Conservation (phyloP, 768 basidiomycete species). For the Gloeophyllum trabeum region DNA sequence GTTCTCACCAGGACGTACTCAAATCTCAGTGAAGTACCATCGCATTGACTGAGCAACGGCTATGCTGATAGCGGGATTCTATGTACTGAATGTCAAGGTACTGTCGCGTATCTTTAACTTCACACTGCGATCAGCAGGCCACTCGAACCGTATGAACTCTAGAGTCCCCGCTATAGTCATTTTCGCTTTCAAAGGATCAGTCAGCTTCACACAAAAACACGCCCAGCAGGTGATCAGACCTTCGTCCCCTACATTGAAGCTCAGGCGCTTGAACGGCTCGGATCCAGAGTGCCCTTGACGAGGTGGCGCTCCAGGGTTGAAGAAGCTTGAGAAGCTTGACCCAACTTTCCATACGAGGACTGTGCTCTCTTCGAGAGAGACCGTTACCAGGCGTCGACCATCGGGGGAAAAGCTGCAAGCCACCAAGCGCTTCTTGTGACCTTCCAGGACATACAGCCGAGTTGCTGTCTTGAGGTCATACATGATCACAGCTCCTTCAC, state of each 20-base stretch:
- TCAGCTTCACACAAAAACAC: neutral
- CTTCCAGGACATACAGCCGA: conserved; percentile 88
- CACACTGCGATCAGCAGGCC: conserved; percentile 77
- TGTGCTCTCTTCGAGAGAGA: conserved; percentile 75
- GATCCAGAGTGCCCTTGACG: conserved; percentile 77
- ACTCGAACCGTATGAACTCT: conserved; percentile 70
- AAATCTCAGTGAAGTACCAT: no score
- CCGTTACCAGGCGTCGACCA: conserved; percentile 77
- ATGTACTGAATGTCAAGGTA: conserved; percentile 80
- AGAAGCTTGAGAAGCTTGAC: conserved; percentile 77
- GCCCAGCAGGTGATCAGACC: conserved; percentile 48
- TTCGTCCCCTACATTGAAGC: conserved; percentile 76
- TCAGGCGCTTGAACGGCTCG: conserved; percentile 79
- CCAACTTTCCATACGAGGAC: conserved; percentile 97
- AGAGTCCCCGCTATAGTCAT: conserved; percentile 55
- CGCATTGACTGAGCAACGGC: neutral
- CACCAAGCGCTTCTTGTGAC: conserved; percentile 71
- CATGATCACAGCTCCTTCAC: conserved; percentile 90
- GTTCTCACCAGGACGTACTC: no score
- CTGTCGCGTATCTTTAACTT: conserved; percentile 75
- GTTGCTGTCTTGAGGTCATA: conserved; percentile 96
- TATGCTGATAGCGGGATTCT: conserved; percentile 10
- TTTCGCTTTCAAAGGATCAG: conserved; percentile 19
- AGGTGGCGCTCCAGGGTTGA: conserved; percentile 85
- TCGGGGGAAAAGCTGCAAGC: conserved; percentile 92